These are phyloP conservation scores for Cryptosporidium andersoni DNA, from an alignment of 169 alveolate genomes.

Conservation along the genomic window DNA sequence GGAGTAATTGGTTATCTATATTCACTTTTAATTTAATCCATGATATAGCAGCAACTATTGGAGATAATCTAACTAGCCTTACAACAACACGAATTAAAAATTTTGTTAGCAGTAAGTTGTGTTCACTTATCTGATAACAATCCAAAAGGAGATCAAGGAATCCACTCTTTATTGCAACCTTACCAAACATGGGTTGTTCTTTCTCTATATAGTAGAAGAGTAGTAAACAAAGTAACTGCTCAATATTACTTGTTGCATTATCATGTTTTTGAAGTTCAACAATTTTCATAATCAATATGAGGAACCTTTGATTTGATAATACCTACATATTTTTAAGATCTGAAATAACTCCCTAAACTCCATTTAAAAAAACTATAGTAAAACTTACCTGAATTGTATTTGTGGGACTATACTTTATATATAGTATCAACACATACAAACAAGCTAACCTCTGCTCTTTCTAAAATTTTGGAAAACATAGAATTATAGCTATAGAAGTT, in stretches of 20 bases:
- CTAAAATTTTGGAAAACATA: not conserved
- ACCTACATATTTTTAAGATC: not conserved
- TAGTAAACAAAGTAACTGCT: conserved; percentile 16
- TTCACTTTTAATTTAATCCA: conserved; percentile 23
- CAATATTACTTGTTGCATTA: conserved; percentile 30
- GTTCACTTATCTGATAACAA: not conserved
- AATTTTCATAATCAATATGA: conserved; percentile 14
- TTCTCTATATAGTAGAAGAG: conserved; percentile 28
- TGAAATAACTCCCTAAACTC: not conserved
- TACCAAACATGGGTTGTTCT: conserved; percentile 59
- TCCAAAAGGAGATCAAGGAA: conserved; percentile 14
- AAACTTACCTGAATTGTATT: conserved; percentile 55
- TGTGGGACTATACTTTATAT: not conserved
- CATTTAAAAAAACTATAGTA: not conserved
- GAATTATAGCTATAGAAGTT: not conserved
- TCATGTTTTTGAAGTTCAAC: conserved; percentile 23
- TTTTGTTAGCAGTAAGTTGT: conserved; percentile 5
- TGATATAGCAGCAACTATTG: conserved; percentile 42
- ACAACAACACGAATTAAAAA: conserved; percentile 25
- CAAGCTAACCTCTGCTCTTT: conserved; percentile 14
- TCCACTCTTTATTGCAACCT: conserved; percentile 63
- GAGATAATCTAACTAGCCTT: conserved; percentile 27
- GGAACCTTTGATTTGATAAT: conserved; percentile 55
- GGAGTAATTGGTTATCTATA: not conserved
- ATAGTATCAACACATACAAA: conserved; percentile 24